A percentile compares a stretch with the other conserved stretches of the same genome.
Conservation (phyloP, 169 alveolate species). For the Plasmodium knowlesi region DNA sequence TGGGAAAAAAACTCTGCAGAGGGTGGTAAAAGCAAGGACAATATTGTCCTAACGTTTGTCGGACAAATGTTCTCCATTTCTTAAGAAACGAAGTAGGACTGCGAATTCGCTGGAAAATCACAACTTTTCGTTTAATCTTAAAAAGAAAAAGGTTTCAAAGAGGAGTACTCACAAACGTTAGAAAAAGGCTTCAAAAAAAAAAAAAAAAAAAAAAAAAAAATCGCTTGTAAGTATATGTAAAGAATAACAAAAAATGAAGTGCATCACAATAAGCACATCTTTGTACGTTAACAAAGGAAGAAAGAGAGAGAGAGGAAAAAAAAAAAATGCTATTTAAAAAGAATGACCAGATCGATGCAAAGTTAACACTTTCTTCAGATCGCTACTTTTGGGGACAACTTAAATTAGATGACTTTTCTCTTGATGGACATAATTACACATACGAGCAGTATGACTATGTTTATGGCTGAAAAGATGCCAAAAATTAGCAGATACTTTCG, state of each 20-base stretch:
- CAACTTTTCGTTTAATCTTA: not conserved
- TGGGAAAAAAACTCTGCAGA: not conserved
- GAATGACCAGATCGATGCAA: not conserved
- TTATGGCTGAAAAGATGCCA: slow-evolving; percentile 24
- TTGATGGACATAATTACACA: slow-evolving; percentile 32
- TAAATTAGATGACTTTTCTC: slow-evolving; percentile 36
- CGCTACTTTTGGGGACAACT: not conserved
- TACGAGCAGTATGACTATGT: slow-evolving; percentile 9
- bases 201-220: not conserved
- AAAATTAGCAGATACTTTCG: slow-evolving; percentile 34
- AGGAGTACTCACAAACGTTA: not conserved
- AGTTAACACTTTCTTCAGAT: not conserved
- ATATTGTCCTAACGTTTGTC: not conserved
- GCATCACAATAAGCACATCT: not conserved
- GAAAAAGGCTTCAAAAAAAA: not conserved
- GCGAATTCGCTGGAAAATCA: not conserved
- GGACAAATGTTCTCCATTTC: not conserved
- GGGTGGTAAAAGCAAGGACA: not conserved
- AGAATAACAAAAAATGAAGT: not conserved
- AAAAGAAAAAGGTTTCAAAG: not conserved
- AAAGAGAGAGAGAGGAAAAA: not conserved
- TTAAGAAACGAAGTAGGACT: not conserved
- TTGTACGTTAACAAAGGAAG: not conserved
- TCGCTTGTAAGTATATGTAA: not conserved
- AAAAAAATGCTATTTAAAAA: not conserved